Conservation (phyloP, 768 basidiomycete species). For the Tubosaeta sp. region DNA sequence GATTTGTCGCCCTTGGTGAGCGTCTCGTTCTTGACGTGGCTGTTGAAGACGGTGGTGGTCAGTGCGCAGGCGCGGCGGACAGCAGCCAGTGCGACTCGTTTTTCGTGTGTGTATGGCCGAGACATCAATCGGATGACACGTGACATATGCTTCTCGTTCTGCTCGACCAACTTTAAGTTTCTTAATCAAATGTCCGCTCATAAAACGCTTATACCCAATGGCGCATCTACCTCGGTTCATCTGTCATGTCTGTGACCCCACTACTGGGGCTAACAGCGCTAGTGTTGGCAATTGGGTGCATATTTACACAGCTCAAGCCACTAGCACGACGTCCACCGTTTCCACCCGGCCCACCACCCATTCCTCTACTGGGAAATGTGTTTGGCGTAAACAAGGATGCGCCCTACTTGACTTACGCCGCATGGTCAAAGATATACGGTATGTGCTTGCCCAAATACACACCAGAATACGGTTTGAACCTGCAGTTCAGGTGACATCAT, state of each 20-base stretch:
- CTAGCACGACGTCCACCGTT: neutral
- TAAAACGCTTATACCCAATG: neutral
- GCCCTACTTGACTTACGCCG: constrained; percentile 13
- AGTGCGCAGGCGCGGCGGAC: constrained; percentile 83
- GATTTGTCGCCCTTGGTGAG: constrained; percentile 89
- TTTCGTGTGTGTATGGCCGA: constrained; percentile 57
- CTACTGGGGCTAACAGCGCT: constrained; percentile 3
- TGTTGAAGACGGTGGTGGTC: constrained; percentile 82
- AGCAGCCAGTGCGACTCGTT: constrained; percentile 78
- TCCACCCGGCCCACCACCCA: constrained; percentile 16
- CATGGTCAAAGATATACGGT: constrained; percentile 21
- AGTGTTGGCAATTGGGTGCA: neutral
- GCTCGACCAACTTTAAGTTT: too few species aligned
- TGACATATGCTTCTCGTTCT: neutral
- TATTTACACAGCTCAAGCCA: neutral
- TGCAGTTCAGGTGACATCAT: constrained; percentile 7
- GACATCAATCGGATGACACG: constrained; percentile 56
- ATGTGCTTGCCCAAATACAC: neutral
- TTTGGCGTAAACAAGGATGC: constrained; percentile 6
- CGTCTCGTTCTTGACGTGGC: constrained; percentile 79
- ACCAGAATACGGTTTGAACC: neutral
- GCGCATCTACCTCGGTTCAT: neutral
- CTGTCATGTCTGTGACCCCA: neutral
- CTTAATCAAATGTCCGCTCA: too few species aligned
- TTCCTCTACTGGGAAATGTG: constrained; percentile 16